Conservation (phyloP, 2,329 filamentous ascomycete genomes). For the Nemania abortiva region DNA sequence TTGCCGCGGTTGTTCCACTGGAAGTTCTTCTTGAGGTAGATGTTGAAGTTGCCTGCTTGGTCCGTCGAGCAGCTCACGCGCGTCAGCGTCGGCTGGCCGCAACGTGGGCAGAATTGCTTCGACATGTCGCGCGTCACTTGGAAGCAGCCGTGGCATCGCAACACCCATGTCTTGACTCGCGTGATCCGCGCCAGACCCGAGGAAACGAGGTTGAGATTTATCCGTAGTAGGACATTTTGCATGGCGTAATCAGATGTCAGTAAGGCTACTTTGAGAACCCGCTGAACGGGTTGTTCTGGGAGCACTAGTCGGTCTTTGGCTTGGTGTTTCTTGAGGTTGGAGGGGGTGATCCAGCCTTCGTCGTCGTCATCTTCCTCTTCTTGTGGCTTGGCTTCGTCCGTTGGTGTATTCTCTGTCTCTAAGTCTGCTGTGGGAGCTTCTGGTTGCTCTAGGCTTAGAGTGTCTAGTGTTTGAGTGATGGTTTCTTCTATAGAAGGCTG, state of each 20-base stretch:
- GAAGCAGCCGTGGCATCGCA: conserved; percentile 96
- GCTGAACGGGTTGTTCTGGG: conserved; percentile 64
- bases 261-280: conserved; percentile 85
- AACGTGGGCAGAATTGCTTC: conserved; percentile 92
- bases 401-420: conserved; percentile 27
- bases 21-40: conserved; percentile 94
- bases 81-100: conserved; percentile 87
- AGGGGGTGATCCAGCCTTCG: conserved; percentile 91
- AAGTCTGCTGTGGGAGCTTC: conserved; percentile 38
- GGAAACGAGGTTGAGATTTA: conserved; percentile 92
- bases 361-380: conserved; percentile 57
- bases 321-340: conserved; percentile 89
- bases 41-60: conserved; percentile 79
- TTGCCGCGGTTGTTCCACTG: conserved; percentile 96
- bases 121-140: conserved; percentile 82
- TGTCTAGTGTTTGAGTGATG: conserved; percentile 44
- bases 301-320: conserved; percentile 69
- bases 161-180: conserved; percentile 86
- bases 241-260: conserved; percentile 97
- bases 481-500: conserved; percentile 42
- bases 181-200: conserved; percentile 83
- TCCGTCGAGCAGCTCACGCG: conserved; percentile 89
- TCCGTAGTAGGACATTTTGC: conserved; percentile 95
- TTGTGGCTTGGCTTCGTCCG: conserved; percentile 27
- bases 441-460: conserved; percentile 44